phyloP scores from a whole-genome alignment of 2,329 filamentous ascomycete species.

The Fusarium chaquense region DNA sequence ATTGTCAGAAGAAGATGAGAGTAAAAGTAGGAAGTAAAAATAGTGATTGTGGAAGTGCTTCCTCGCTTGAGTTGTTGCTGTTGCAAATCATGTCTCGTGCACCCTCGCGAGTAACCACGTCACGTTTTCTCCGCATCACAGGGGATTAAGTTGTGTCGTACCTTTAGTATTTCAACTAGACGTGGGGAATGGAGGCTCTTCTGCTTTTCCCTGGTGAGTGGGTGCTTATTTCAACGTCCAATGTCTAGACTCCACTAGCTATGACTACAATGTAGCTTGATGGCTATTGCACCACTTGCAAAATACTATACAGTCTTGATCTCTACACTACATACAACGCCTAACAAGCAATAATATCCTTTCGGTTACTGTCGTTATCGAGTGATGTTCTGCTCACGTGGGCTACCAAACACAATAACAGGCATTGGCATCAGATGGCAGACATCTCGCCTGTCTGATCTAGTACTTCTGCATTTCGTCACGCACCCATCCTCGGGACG shows the following conservation, averaged over 20 bases:
- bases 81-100: constrained; percentile 23
- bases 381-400: constrained; percentile 18
- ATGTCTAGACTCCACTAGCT: neutral
- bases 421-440: constrained; percentile 5
- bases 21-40: neutral
- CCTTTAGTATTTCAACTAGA: neutral
- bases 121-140: constrained; percentile 13
- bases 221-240: constrained; percentile 15
- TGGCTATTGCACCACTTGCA: neutral
- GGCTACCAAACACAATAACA: constrained; percentile 24
- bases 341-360: neutral
- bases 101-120: constrained; percentile 36
- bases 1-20: neutral
- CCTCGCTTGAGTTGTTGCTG: constrained; percentile 16
- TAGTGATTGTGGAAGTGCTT: neutral
- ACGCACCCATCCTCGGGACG: constrained; percentile 11
- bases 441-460: constrained; percentile 6
- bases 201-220: neutral
- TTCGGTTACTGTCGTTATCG: neutral
- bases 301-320: neutral
- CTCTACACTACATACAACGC: neutral
- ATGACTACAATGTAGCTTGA: constrained; percentile 3
- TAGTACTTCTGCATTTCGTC: constrained; percentile 8
- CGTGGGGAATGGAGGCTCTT: constrained; percentile 11
- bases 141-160: neutral